Conservation (phyloP, 306 rosid genomes). For the Lathyrus oleraceus region DNA sequence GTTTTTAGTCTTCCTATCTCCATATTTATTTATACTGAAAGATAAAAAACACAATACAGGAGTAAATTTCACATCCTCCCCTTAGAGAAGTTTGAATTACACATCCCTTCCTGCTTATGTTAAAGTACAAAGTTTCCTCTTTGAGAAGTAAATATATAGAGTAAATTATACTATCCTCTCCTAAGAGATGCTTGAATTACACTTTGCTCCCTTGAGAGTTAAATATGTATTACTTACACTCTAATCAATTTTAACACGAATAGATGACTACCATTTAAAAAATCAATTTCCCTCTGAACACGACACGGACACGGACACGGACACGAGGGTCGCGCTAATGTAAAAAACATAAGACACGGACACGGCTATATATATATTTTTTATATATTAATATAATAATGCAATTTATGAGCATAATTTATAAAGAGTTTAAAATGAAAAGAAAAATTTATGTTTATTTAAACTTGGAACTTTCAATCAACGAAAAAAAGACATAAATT, state of each 20-base stretch:
- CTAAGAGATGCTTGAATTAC: not conserved
- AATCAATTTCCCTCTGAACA: too few species aligned
- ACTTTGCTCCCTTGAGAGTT: not conserved
- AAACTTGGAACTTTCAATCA: too few species aligned
- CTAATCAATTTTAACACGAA: not conserved
- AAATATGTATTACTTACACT: not conserved
- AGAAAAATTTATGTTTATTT: too few species aligned
- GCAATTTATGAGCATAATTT: too few species aligned
- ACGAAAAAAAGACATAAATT: too few species aligned
- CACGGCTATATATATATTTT: too few species aligned
- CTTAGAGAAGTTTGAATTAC: not conserved
- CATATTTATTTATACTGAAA: slow-evolving; percentile 3
- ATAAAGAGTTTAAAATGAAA: too few species aligned
- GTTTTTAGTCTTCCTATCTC: slow-evolving; percentile 11
- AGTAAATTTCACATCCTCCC: not conserved
- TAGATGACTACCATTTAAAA: not conserved
- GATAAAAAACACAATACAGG: not conserved
- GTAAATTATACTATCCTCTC: not conserved
- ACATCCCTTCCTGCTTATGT: not conserved
- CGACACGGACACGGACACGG: too few species aligned
- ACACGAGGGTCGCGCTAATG: too few species aligned
- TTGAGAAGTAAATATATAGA: not conserved
- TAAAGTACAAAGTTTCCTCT: not conserved
- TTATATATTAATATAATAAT: too few species aligned
- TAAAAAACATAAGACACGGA: too few species aligned